Percentiles rank a stretch among this genome's conserved stretches.
phyloP scores from a whole-genome alignment of 345 rosid species.

The Camelina hispida region DNA sequence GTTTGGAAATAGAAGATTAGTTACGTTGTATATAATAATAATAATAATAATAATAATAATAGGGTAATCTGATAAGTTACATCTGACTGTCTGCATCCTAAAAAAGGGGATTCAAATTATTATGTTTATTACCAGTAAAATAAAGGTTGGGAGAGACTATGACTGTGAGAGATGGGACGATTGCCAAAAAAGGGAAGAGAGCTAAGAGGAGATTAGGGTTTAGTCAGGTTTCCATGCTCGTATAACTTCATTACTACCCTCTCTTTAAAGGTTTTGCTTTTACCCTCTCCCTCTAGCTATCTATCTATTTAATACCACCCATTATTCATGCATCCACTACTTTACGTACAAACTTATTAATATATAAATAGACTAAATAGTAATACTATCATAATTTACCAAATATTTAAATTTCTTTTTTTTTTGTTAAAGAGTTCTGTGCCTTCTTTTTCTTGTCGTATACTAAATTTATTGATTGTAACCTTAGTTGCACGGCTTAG shows the following conservation, averaged over 20 bases:
- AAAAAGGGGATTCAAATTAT: conserved; percentile 34
- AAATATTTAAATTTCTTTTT: too few relatives aligned
- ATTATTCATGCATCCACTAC: conserved; percentile 40
- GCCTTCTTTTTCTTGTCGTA: conserved; percentile 8
- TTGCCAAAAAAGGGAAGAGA: conserved; percentile 59
- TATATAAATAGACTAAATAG: not conserved
- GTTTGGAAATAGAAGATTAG: conserved; percentile 20
- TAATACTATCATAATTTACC: not conserved
- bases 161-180: conserved; percentile 75
- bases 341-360: conserved; percentile 15
- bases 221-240: conserved; percentile 55
- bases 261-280: conserved; percentile 46
- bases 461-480: not conserved
- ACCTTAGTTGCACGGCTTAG: conserved; percentile 28
- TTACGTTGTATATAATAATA: not conserved
- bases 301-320: conserved; percentile 34
- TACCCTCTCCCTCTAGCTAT: conserved; percentile 44
- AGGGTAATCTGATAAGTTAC: conserved; percentile 23
- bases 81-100: conserved; percentile 29
- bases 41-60: not conserved
- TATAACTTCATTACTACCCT: conserved; percentile 58
- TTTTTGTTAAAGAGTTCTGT: not conserved
- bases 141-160: conserved; percentile 17
- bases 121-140: conserved; percentile 7
- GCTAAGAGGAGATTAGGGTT: conserved; percentile 53